These are phyloP conservation scores for Paramecium bursaria DNA, from an alignment of 73 alveolate species.

Conservation along the genomic window DNA sequence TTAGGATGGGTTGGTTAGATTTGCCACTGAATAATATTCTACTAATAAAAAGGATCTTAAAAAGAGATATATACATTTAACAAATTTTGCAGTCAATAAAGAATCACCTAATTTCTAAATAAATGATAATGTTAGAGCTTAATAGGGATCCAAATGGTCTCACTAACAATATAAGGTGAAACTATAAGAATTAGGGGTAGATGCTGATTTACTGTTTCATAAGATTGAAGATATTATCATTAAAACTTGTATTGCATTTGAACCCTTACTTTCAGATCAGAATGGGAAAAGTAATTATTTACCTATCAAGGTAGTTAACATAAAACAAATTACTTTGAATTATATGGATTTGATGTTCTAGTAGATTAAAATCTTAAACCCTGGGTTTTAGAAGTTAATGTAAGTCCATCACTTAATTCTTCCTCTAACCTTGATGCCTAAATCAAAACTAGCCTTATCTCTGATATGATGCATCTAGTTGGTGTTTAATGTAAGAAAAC, in stretches of 20 bases:
- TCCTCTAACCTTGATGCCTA: constrained; percentile 86
- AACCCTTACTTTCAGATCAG: constrained; percentile 67
- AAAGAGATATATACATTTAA: constrained; percentile 94
- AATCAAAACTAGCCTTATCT: constrained; percentile 87
- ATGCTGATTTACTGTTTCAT: constrained; percentile 73
- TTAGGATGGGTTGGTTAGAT: constrained; percentile 97
- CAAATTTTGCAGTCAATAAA: constrained; percentile 93
- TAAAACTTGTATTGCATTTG: constrained; percentile 86
- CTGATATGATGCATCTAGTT: constrained; percentile 75
- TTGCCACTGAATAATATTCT: constrained; percentile 94
- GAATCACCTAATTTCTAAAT: constrained; percentile 78
- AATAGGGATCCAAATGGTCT: constrained; percentile 87
- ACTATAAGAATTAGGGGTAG: constrained; percentile 69
- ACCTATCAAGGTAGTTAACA: constrained; percentile 10
- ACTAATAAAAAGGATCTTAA: constrained; percentile 72
- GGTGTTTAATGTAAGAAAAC: neutral
- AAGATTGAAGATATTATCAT: constrained; percentile 81
- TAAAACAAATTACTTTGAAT: constrained; percentile 91
- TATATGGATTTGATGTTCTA: constrained; percentile 97
- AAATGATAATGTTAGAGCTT: constrained; percentile 73
- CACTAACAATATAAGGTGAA: constrained; percentile 72
- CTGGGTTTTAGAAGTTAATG: constrained; percentile 95
- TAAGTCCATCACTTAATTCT: constrained; percentile 92
- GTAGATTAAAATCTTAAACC: constrained; percentile 91
- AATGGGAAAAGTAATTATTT: constrained; percentile 22